Base-by-base conservation (phyloP, 2,329 filamentous ascomycete genomes). In the Exophiala viscosa region DNA sequence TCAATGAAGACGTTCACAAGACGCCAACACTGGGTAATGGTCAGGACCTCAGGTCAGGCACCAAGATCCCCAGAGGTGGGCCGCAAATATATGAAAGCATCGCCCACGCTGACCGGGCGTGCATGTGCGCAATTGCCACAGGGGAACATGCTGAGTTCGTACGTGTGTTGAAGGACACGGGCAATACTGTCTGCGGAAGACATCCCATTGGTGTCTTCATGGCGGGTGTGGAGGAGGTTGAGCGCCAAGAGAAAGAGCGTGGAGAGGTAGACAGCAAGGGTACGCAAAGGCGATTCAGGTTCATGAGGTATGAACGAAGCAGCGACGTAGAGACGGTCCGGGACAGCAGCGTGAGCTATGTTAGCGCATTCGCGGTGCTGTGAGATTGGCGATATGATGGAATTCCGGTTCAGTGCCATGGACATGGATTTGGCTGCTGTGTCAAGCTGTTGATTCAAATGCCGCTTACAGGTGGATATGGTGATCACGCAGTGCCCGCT, bases 171-270 rank as follows among this genome's bases (percentile, higher is more conserved):
- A 71, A 76, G 47, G 72, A 81, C 33, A 97, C 92, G 0, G 82
- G 82, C 11, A 99, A 99, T 64, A 96, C 93, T 0, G 89, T 99
- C 0, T 99, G 93, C 65, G 93, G 93, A 3, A 79, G 92, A 44
- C 93, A 99, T 73, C 93, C 93, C 0, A 97, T 99, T 63, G 91
- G 93, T 0, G 86, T 97, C 3, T 81, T 87, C 34, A 90, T 99
- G 89, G 90, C 91, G 0, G 90, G 87, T 0, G 70, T 97, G 55
- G 91, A 96, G 71, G 72, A 77, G 44, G 66, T 88, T 31, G 69
- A 72, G 1, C 66, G 69, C 17, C 71, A 75, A 47, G 61, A 64
- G 20, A 67, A 67, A 8, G 66, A 69, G 57, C 64, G 63, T 44
- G 69, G 33, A 9, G 18, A 45, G 42, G 47, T 54, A 18, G 15